Conservation (phyloP, 768 basidiomycete species). For the Xerocomus spinulosus region DNA sequence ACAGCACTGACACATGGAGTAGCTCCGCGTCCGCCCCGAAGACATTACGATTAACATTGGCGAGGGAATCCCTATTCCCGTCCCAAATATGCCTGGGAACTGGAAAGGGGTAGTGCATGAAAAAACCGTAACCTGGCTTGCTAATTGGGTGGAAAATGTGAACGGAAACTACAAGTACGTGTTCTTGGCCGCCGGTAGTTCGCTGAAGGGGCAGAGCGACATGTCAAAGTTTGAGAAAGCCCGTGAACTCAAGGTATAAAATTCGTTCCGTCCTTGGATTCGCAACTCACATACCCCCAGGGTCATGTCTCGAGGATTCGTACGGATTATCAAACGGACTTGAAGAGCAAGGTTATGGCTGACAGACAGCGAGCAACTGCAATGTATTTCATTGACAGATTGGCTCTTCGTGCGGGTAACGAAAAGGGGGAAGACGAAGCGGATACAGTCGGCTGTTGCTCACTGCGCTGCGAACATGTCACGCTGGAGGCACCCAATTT, state of each 20-base stretch:
- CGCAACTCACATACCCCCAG: conserved; percentile 38
- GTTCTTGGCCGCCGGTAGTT: conserved; percentile 95
- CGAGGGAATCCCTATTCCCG: conserved; percentile 62
- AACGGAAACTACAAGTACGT: conserved; percentile 96
- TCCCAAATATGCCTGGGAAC: conserved; percentile 86
- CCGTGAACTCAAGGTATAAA: conserved; percentile 81
- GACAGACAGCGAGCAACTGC: conserved; percentile 97
- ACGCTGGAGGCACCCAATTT: conserved; percentile 84
- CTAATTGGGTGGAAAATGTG: conserved; percentile 98
- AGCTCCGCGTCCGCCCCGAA: conserved; percentile 89
- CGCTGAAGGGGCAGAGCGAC: conserved; percentile 97
- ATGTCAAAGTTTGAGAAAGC: conserved; percentile 98
- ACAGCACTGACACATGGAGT: conserved; percentile 7
- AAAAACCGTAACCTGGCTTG: conserved; percentile 97
- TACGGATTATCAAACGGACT: conserved; percentile 76
- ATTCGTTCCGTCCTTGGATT: not conserved
- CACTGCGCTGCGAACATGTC: conserved; percentile 93
- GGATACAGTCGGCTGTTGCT: conserved; percentile 98
- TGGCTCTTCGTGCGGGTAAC: conserved; percentile 97
- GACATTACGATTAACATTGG: conserved; percentile 97
- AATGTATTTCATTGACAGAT: conserved; percentile 97
- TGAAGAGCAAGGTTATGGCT: conserved; percentile 89
- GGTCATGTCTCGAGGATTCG: conserved; percentile 89
- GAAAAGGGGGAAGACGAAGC: conserved; percentile 99
- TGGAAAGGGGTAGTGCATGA: conserved; percentile 91